Conservation (phyloP, 805 yeast genomes). For the Yamadazyma philogaea region DNA sequence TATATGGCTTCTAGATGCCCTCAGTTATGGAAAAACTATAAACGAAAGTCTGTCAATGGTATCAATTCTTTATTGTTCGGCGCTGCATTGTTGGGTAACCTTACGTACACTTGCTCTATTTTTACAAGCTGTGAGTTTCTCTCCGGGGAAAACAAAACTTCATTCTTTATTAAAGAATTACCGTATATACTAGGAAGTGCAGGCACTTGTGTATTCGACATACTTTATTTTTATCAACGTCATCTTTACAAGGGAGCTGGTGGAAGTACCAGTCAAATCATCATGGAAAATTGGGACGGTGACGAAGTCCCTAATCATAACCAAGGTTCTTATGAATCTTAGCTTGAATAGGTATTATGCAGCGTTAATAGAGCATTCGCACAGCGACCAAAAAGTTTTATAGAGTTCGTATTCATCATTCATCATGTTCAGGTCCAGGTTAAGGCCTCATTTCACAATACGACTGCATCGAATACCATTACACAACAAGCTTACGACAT, state of each 20-base stretch:
- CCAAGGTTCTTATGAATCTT: not conserved
- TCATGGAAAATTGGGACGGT: slow-evolving; percentile 19
- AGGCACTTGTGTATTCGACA: slow-evolving; percentile 80
- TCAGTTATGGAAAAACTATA: slow-evolving; percentile 72
- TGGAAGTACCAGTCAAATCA: slow-evolving; percentile 19
- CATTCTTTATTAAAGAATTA: slow-evolving; percentile 62
- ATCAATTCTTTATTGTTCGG: slow-evolving; percentile 76
- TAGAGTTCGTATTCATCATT: not conserved
- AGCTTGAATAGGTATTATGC: slow-evolving; percentile 1
- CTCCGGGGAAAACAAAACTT: slow-evolving; percentile 28
- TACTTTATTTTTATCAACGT: slow-evolving; percentile 64
- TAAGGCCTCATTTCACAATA: not conserved
- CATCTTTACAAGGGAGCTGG: slow-evolving; percentile 28
- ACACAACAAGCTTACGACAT: not conserved
- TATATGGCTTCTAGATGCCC: slow-evolving; percentile 82
- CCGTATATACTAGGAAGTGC: slow-evolving; percentile 84
- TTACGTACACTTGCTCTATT: slow-evolving; percentile 73
- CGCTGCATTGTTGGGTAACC: slow-evolving; percentile 75
- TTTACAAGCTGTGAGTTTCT: slow-evolving; percentile 57
- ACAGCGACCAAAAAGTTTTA: slow-evolving; percentile 3
- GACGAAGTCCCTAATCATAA: not conserved
- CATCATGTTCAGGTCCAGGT: not conserved
- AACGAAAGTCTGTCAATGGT: slow-evolving; percentile 81
- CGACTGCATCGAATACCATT: not conserved
- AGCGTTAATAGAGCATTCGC: not conserved